Evolutionary conservation across 179 eudicot species (phyloP), one percentile per base, ranked within the genome.

Genomic region (Spinacia oleracea): DNA sequence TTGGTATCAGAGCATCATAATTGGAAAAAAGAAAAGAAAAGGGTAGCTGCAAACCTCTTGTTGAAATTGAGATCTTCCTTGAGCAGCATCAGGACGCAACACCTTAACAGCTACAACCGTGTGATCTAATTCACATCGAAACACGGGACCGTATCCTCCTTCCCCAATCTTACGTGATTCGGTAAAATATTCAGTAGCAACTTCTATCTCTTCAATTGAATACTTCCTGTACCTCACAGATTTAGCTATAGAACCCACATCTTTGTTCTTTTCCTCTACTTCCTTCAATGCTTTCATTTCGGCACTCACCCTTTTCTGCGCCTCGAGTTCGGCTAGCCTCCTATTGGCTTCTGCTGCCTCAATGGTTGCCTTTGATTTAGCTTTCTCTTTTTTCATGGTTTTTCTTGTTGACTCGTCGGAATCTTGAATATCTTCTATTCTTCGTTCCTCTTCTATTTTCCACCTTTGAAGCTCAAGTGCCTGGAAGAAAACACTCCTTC

Each of bases 11-110:
- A n/a, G n/a, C n/a, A n/a, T n/a, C n/a, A n/a, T n/a, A n/a, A n/a
- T n/a, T n/a, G n/a, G n/a, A n/a, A n/a, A n/a, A n/a, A n/a, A n/a
- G n/a, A n/a, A n/a, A n/a, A n/a, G n/a, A n/a, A n/a, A n/a, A 7
- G 56, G 14, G 29, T 21, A 25, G 56, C 43, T 16, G n/a, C 46
- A n/a, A 73, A 86, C 87, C 89, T 87, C 89, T 56, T 83, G 89
- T 51, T 87, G 89, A 78, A 87, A 87, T 42, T 84, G 89, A 34
- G 86, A 80, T 42, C 86, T 80, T 73, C 89, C 89, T 80, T 87
- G 87, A 68, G 89, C 89, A 51, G 89, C 89, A 79, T 87, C 89
- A 53, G 89, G 89, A 38, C 89, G 87, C 25, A 87, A 82, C 18
- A 87, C 87, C 64, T 87, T 87, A 56, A 87, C 82, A 31, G 88